Conservation (phyloP, 176 grass and related monocot genomes). For the Rhynchospora pubera region DNA sequence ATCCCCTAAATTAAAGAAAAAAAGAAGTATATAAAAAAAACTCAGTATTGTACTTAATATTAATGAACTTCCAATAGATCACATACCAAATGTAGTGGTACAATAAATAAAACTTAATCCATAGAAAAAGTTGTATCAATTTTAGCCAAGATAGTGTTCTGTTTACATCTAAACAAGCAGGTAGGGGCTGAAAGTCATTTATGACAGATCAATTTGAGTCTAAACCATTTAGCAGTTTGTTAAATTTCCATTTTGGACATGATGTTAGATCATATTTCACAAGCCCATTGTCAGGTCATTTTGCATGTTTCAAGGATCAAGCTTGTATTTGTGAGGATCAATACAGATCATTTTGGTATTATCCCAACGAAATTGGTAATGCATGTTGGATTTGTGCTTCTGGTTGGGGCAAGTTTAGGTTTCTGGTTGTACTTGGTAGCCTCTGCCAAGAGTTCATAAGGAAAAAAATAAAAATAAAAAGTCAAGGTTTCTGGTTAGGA, state of each 20-base stretch:
- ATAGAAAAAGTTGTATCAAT: background rate
- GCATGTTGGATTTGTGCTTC: no score
- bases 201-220: background rate
- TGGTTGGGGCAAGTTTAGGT: no score
- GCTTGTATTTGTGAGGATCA: background rate
- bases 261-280: background rate
- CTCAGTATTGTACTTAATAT: background rate
- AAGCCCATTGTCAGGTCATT: background rate
- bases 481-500: background rate
- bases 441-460: no score
- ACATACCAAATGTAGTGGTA: no score
- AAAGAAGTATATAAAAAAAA: background rate
- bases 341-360: background rate
- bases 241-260: background rate
- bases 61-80: no score
- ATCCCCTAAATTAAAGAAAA: constrained; percentile 37
- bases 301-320: background rate
- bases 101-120: background rate
- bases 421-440: background rate
- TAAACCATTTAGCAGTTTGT: background rate
- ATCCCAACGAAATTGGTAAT: background rate
- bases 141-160: background rate
- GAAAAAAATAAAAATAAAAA: no score
- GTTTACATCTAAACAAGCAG: background rate
- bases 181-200: background rate